Evolutionary conservation across 257 asterid genomes (phyloP).

Genomic region (Lycium ferocissimum): DNA sequence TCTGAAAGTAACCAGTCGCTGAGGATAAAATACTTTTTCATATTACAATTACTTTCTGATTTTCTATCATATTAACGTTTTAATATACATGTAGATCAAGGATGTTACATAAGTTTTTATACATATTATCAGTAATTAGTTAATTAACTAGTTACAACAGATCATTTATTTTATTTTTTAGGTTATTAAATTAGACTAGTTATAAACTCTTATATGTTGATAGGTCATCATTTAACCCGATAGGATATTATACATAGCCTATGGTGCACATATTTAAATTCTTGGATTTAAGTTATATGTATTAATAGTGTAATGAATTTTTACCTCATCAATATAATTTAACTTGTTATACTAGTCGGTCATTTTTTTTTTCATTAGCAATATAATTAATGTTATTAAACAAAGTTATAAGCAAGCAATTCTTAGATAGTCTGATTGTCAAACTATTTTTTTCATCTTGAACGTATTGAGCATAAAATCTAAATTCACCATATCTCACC

Average conservation of each 20-base stretch:
- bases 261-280: no score
- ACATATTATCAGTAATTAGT: no score
- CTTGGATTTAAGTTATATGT: neutral
- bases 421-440: neutral
- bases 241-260: no score
- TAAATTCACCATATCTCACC: conserved; percentile 1
- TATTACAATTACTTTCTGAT: neutral
- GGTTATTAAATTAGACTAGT: no score
- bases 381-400: neutral
- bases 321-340: no score
- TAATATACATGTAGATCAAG: neutral
- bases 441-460: neutral
- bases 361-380: neutral
- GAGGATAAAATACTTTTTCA: no score
- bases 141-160: no score
- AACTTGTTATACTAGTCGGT: neutral
- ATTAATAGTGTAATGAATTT: neutral
- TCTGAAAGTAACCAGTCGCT: no score
- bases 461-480: neutral
- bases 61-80: neutral
- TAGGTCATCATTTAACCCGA: no score
- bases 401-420: neutral
- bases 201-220: no score
- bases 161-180: no score
- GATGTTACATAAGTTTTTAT: neutral